Evolutionary conservation across 2,329 filamentous ascomycete genomes (phyloP).

Genomic region (Talaromyces sp.): DNA sequence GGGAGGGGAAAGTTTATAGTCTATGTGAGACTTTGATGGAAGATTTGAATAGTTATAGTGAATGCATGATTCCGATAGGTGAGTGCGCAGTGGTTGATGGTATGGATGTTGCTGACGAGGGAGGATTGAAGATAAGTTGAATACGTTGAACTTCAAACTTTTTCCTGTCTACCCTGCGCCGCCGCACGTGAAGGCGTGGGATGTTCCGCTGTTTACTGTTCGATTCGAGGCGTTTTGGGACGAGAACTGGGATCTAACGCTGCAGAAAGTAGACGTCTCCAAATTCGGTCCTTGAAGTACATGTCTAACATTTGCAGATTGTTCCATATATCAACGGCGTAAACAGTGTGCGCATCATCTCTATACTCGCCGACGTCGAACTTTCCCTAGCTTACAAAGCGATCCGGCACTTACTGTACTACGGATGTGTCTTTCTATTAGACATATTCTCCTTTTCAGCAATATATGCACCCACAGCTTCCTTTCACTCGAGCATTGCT

Average conservation of each 20-base stretch:
- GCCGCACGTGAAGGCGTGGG: conserved; percentile 76
- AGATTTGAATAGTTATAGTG: conserved; percentile 93
- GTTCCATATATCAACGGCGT: conserved; percentile 87
- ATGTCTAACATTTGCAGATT: conserved; percentile 49
- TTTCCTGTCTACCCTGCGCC: conserved; percentile 80
- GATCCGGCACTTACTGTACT: conserved; percentile 85
- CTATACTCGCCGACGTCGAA: conserved; percentile 79
- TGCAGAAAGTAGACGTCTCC: conserved; percentile 42
- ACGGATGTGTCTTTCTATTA: conserved; percentile 82
- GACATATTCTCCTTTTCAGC: conserved; percentile 94
- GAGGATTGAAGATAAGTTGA: conserved; percentile 68
- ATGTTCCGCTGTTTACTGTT: conserved; percentile 77
- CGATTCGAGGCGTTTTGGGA: conserved; percentile 52
- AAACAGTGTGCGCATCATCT: conserved; percentile 82
- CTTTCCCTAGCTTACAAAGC: conserved; percentile 81
- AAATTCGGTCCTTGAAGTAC: not conserved
- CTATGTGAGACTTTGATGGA: conserved; percentile 84
- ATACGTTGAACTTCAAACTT: conserved; percentile 93
- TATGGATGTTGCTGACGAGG: conserved; percentile 10
- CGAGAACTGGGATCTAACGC: conserved; percentile 54
- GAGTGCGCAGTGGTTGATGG: conserved; percentile 28
- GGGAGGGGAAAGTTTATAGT: conserved; percentile 57
- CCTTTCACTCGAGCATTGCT: conserved; percentile 72
- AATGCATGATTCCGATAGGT: conserved; percentile 98
- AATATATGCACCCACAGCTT: conserved; percentile 79